Percentiles rank a stretch among this genome's conserved stretches.
Conservation (phyloP, 805 yeast species). For the Saccharomycopsis fibuligera region DNA sequence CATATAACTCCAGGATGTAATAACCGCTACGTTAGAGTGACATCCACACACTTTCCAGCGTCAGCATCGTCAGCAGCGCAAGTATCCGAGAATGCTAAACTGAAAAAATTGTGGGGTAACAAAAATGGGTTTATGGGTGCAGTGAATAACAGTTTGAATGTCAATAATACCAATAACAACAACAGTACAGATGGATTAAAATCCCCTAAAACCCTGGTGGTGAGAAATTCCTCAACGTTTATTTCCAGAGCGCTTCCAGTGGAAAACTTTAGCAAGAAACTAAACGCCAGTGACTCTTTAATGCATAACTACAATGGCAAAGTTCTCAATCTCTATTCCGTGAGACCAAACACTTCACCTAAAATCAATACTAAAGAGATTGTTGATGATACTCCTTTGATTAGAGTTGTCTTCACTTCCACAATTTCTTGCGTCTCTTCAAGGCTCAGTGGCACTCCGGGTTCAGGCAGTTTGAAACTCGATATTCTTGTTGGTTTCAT, state of each 20-base stretch:
- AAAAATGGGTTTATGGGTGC: not conserved
- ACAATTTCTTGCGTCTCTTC: slow-evolving; percentile 12
- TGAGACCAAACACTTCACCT: slow-evolving; percentile 22
- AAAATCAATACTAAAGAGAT: slow-evolving; percentile 34
- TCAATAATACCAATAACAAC: not conserved
- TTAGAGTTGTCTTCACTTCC: slow-evolving; percentile 35
- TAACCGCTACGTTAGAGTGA: slow-evolving; percentile 7
- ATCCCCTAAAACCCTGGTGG: slow-evolving; percentile 28
- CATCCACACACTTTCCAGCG: not conserved
- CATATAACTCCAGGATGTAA: slow-evolving; percentile 52
- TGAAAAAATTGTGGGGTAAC: slow-evolving; percentile 1
- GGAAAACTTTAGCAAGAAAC: slow-evolving; percentile 28
- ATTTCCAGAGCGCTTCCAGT: slow-evolving; percentile 29
- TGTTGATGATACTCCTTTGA: slow-evolving; percentile 38
- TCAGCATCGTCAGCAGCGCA: not conserved
- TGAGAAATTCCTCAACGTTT: slow-evolving; percentile 31
- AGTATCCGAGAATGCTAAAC: not conserved
- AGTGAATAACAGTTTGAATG: not conserved
- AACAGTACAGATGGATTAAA: slow-evolving; percentile 20
- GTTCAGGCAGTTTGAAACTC: slow-evolving; percentile 31
- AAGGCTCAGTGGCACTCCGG: not conserved
- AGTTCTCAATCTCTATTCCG: slow-evolving; percentile 33
- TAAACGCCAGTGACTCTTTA: slow-evolving; percentile 28
- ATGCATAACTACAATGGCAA: slow-evolving; percentile 44
- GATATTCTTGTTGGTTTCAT: slow-evolving; percentile 57